Evolutionary conservation across 805 yeast species (phyloP).

Genomic region (Metschnikowia vanudenii): DNA sequence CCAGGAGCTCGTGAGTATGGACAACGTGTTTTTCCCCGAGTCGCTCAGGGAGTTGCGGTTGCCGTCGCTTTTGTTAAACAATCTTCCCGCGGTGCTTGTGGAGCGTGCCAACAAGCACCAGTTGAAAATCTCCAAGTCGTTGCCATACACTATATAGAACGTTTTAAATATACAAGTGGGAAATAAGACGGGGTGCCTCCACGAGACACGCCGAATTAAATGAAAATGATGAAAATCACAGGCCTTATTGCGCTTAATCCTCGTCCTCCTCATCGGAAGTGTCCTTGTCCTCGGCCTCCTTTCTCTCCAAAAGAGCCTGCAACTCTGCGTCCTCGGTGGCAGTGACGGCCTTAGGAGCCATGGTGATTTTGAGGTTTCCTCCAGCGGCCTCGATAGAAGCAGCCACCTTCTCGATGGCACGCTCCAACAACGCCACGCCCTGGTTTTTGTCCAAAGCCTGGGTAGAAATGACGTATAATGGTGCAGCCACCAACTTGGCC

Average conservation of each 20-base stretch:
- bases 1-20: constrained; percentile 38
- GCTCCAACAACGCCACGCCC: constrained; percentile 76
- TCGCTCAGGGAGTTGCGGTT: constrained; percentile 37
- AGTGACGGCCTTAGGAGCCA: constrained; percentile 99
- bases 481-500: constrained; percentile 96
- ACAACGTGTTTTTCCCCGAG: constrained; percentile 38
- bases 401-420: constrained; percentile 76
- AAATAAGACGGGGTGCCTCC: not conserved
- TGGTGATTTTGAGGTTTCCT: constrained; percentile 87
- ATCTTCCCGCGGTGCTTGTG: constrained; percentile 37
- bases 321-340: constrained; percentile 98
- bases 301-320: constrained; percentile 90
- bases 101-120: constrained; percentile 40
- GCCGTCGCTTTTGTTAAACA: constrained; percentile 33
- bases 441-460: constrained; percentile 88
- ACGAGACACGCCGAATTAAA: not conserved
- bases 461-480: constrained; percentile 88
- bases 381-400: constrained; percentile 68
- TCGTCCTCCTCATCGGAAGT: constrained; percentile 77
- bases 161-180: constrained; percentile 17
- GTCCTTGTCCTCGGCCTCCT: constrained; percentile 83
- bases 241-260: constrained; percentile 19
- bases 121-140: constrained; percentile 17
- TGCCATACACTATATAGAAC: constrained; percentile 12
- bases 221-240: no score